phyloP scores from a whole-genome alignment of 1,284 basidiomycete genomes.

The Moesziomyces globuligerus region DNA sequence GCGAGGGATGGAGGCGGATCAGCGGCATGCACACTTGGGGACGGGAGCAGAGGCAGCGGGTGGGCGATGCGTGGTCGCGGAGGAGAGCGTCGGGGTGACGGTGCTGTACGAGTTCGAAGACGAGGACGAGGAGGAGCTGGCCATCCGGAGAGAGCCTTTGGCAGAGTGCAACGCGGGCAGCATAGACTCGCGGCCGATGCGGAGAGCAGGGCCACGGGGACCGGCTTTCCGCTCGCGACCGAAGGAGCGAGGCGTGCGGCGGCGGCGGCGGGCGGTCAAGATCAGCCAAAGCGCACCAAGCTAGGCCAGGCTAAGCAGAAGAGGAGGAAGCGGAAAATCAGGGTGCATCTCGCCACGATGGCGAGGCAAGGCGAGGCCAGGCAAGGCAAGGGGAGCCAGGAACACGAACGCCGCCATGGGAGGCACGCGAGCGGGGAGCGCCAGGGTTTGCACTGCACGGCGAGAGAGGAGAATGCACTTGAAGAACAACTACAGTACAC shows the following conservation, averaged over 20 bases:
- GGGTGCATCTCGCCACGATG: conserved; percentile 2
- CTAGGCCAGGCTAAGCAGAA: too few relatives aligned
- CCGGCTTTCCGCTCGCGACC: conserved; percentile 7
- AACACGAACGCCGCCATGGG: conserved; percentile 2
- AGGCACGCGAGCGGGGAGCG: conserved; percentile 1
- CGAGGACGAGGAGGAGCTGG: background rate
- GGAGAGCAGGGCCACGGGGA: conserved; percentile 6
- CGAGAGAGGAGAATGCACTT: too few relatives aligned
- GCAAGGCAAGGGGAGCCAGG: conserved; percentile 5
- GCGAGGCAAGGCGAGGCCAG: too few relatives aligned
- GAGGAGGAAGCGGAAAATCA: conserved; percentile 2
- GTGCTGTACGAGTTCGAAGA: background rate
- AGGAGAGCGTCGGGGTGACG: too few relatives aligned
- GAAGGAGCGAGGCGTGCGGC: background rate
- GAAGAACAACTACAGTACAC: too few relatives aligned
- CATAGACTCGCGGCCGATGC: conserved; percentile 8
- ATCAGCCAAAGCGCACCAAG: background rate
- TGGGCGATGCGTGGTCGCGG: too few relatives aligned
- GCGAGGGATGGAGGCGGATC: conserved; percentile 12
- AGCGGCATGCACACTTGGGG: conserved; percentile 17
- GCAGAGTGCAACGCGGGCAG: conserved; percentile 2
- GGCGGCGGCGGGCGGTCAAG: background rate
- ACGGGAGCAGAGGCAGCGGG: too few relatives aligned
- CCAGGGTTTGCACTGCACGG: background rate
- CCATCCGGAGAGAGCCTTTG: background rate